Percentiles rank a stretch among this genome's conserved stretches.
phyloP scores from a whole-genome alignment of 306 rosid genomes.

The Albizia julibrissin region DNA sequence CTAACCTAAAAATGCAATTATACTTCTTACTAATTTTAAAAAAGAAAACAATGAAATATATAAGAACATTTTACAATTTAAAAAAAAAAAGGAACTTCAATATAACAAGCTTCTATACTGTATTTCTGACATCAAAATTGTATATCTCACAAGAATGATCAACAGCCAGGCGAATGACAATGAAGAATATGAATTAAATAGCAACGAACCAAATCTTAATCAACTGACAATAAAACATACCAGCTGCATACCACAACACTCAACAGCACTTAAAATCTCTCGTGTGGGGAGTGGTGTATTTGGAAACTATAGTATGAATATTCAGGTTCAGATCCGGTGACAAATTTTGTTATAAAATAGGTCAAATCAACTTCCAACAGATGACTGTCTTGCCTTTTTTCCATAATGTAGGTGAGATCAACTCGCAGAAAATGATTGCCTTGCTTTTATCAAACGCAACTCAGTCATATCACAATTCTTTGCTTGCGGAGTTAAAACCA shows the following conservation, averaged over 20 bases:
- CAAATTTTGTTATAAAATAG: background rate
- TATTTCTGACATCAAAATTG: background rate
- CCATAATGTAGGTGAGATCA: background rate
- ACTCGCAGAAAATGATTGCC: background rate
- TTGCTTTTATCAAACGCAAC: slow-evolving; percentile 23
- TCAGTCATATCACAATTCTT: slow-evolving; percentile 13
- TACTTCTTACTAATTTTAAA: too few relatives aligned
- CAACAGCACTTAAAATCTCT: background rate
- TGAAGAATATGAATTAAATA: background rate
- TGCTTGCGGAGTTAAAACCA: background rate
- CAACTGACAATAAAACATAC: background rate
- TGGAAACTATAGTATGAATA: slow-evolving; percentile 3
- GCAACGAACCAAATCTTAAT: background rate
- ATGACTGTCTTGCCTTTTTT: slow-evolving; percentile 14
- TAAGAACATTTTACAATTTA: background rate
- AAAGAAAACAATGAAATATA: background rate
- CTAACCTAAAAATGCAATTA: background rate
- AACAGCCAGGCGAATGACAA: background rate
- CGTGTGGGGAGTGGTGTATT: background rate
- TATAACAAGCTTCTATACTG: background rate
- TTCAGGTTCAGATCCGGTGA: background rate
- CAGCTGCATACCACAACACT: background rate
- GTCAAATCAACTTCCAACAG: background rate
- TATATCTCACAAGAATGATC: background rate
- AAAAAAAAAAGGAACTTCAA: background rate